These are phyloP conservation scores for Fusarium secorum DNA, from an alignment of 2,329 filamentous ascomycete species.

Conservation along the genomic window DNA sequence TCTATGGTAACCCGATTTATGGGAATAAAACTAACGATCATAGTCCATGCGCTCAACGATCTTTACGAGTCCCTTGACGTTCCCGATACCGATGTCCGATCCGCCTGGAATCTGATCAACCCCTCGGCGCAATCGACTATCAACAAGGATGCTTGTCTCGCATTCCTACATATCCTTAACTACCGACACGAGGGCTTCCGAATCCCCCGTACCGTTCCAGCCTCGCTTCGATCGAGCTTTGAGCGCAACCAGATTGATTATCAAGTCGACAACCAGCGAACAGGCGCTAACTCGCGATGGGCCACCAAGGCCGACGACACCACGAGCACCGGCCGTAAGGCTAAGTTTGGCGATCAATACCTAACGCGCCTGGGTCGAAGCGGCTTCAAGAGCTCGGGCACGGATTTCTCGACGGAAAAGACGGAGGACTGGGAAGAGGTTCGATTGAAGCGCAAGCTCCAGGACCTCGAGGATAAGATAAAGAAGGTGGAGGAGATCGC, in stretches of 20 bases:
- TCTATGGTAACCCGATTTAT: conserved; percentile 13
- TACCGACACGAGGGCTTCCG: conserved; percentile 94
- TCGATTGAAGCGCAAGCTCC: conserved; percentile 88
- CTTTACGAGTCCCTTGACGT: conserved; percentile 84
- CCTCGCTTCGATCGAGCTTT: conserved; percentile 89
- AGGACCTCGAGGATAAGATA: conserved; percentile 88
- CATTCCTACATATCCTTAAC: conserved; percentile 96
- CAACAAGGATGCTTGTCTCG: conserved; percentile 92
- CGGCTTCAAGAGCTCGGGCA: conserved; percentile 82
- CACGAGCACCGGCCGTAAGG: conserved; percentile 87
- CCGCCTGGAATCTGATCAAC: conserved; percentile 97
- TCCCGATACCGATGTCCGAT: conserved; percentile 81
- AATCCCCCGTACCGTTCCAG: conserved; percentile 89
- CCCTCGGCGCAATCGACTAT: conserved; percentile 83
- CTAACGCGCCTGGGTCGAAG: conserved; percentile 87
- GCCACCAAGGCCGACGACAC: conserved; percentile 79
- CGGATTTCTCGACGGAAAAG: conserved; percentile 86
- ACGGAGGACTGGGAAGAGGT: conserved; percentile 99
- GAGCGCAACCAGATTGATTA: conserved; percentile 98
- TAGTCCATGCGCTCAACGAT: conserved; percentile 79
- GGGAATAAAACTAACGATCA: conserved; percentile 16
- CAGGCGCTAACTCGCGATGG: conserved; percentile 75
- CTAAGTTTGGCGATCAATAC: conserved; percentile 97
- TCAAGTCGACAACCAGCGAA: conserved; percentile 79
- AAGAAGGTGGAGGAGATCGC: conserved; percentile 79